Percentiles rank a stretch among this genome's conserved stretches.
These are phyloP conservation scores for Marasmius tenuissimus DNA, from an alignment of 1,284 basidiomycete species.

Conservation along the genomic window DNA sequence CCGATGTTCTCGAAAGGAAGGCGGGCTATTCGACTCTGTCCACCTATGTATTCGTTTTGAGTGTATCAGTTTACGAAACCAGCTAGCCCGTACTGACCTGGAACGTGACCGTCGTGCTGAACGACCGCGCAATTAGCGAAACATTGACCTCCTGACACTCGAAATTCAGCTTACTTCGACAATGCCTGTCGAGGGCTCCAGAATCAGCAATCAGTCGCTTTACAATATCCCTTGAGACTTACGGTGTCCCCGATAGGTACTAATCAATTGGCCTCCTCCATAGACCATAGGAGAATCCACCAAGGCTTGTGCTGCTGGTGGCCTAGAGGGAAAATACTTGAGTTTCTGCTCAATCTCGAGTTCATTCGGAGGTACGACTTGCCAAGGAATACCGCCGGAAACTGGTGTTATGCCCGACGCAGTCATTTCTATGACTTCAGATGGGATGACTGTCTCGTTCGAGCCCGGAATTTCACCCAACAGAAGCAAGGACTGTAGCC, in stretches of 20 bases:
- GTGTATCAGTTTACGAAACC: neutral
- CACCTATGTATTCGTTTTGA: constrained; percentile 13
- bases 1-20: constrained; percentile 23
- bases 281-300: constrained; percentile 20
- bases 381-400: constrained; percentile 12
- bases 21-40: constrained; percentile 19
- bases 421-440: constrained; percentile 19
- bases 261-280: constrained; percentile 22
- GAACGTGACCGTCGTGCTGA: constrained; percentile 20
- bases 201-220: neutral
- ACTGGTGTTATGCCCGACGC: constrained; percentile 20
- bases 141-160: neutral
- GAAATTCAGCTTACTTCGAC: constrained; percentile 5
- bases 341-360: neutral
- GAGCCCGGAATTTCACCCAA: constrained; percentile 21
- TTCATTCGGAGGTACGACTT: neutral
- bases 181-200: neutral
- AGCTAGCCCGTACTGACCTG: constrained; percentile 11
- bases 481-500: constrained; percentile 24
- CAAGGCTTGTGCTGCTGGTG: constrained; percentile 9
- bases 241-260: constrained; percentile 24
- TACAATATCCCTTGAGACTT: neutral
- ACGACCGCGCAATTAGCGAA: neutral
- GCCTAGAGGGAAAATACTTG: constrained; percentile 8
- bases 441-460: constrained; percentile 17